Evolutionary conservation across 768 basidiomycete genomes (phyloP).

Genomic region (Pleurotus eryngii): DNA sequence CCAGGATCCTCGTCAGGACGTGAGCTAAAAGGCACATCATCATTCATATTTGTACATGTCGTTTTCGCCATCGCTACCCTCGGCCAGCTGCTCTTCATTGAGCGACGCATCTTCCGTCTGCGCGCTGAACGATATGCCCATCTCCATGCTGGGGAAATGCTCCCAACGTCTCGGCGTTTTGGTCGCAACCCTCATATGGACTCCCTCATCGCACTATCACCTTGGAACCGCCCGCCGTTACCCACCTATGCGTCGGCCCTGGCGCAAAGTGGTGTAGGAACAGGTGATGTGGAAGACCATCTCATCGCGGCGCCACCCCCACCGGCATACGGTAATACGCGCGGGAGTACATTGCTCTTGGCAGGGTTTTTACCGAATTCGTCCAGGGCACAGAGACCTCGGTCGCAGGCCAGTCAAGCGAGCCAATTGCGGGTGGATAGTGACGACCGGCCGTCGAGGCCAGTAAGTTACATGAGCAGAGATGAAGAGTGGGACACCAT

Average conservation of each 20-base stretch:
- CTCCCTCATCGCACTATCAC: conserved; percentile 45
- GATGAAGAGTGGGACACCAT: conserved; percentile 59
- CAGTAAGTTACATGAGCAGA: conserved; percentile 51
- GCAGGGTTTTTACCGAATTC: conserved; percentile 47
- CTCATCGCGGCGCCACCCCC: conserved; percentile 67
- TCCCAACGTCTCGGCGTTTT: conserved; percentile 35
- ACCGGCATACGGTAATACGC: conserved; percentile 74
- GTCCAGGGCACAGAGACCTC: conserved; percentile 45
- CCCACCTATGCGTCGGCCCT: conserved; percentile 71
- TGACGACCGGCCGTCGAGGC: conserved; percentile 15
- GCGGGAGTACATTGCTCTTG: conserved; percentile 63
- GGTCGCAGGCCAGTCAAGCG: conserved; percentile 31
- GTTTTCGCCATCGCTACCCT: conserved; percentile 51
- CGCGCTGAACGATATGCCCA: conserved; percentile 62
- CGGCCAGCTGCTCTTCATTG: conserved; percentile 57
- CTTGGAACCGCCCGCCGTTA: conserved; percentile 69
- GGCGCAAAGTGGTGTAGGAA: conserved; percentile 64
- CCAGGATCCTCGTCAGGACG: conserved; percentile 3
- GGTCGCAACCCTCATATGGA: conserved; percentile 16
- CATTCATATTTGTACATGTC: conserved; percentile 58
- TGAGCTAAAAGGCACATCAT: conserved; percentile 16
- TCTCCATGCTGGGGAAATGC: conserved; percentile 55
- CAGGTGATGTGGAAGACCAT: conserved; percentile 74
- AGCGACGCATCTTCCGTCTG: conserved; percentile 61
- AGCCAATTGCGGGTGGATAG: conserved; percentile 26